Evolutionary conservation across 106 monocot genomes (phyloP).

Genomic region (Iris macrosiphon): DNA sequence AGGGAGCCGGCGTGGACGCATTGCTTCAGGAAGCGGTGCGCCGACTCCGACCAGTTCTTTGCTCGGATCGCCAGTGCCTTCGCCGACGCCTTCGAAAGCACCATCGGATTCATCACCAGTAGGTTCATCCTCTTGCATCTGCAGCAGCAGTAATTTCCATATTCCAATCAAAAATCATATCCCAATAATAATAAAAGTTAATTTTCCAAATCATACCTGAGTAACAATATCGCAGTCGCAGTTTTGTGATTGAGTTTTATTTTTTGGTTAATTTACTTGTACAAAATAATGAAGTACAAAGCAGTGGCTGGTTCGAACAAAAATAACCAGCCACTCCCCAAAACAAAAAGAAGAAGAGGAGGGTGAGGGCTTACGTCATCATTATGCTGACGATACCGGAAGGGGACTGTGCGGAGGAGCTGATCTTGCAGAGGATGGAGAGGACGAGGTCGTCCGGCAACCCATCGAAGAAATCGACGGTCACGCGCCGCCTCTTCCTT

Average conservation of each 20-base stretch:
- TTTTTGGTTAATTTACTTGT: conserved; percentile 39
- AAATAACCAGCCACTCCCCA: conserved; percentile 44
- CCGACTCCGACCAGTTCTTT: conserved; percentile 40
- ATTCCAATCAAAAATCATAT: no score
- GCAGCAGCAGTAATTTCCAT: conserved; percentile 2
- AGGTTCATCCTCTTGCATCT: conserved; percentile 47
- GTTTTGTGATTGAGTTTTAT: conserved; percentile 50
- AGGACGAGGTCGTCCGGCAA: neutral
- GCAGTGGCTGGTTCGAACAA: no score
- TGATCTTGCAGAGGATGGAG: neutral
- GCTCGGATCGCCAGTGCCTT: conserved; percentile 29
- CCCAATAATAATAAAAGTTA: conserved; percentile 49
- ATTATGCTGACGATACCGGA: neutral
- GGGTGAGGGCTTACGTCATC: conserved; percentile 28
- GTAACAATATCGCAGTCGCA: conserved; percentile 38
- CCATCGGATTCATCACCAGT: conserved; percentile 21
- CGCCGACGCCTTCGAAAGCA: conserved; percentile 34
- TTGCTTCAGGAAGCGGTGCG: conserved; percentile 32
- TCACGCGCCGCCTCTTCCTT: no score
- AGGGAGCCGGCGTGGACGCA: conserved; percentile 56
- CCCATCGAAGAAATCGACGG: neutral
- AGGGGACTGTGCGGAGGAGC: neutral
- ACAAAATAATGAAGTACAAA: conserved; percentile 22
- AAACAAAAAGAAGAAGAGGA: neutral
- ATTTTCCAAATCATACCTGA: conserved; percentile 45